Conservation (phyloP, 2,329 filamentous ascomycete species). For the Sclerotinia minor region DNA sequence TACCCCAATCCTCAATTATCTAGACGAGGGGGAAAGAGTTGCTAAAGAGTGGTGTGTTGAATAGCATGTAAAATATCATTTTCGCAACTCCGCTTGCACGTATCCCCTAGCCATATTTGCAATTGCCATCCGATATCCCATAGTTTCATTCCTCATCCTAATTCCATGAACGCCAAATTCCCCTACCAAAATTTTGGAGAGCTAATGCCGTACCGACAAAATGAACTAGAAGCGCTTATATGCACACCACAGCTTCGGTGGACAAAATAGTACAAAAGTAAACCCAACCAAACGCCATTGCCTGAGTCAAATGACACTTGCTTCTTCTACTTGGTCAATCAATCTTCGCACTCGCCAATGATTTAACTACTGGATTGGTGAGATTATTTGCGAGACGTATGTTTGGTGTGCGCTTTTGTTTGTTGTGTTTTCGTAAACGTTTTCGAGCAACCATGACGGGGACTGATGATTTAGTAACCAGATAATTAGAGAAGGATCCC, state of each 20-base stretch:
- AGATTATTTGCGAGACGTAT: constrained; percentile 81
- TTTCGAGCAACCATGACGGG: constrained; percentile 98
- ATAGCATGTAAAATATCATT: neutral
- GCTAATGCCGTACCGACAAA: neutral
- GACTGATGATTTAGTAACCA: constrained; percentile 94
- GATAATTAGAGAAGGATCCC: constrained; percentile 95
- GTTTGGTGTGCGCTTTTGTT: constrained; percentile 66
- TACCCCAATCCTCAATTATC: neutral
- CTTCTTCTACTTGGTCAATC: constrained; percentile 19
- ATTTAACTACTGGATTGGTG: constrained; percentile 53
- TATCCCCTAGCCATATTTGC: constrained; percentile 9
- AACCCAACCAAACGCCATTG: neutral
- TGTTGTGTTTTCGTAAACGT: constrained; percentile 81
- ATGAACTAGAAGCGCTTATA: neutral
- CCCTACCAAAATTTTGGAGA: neutral
- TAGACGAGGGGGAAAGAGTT: neutral
- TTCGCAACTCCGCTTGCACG: neutral
- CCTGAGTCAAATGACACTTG: neutral
- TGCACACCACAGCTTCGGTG: neutral
- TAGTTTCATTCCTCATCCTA: neutral
- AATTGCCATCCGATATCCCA: neutral
- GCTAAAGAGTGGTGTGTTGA: constrained; percentile 11
- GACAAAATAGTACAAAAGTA: neutral
- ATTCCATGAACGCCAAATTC: constrained; percentile 4
- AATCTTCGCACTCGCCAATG: constrained; percentile 27